phyloP scores from a whole-genome alignment of 176 grass and related monocot species.

The Themeda triandra region DNA sequence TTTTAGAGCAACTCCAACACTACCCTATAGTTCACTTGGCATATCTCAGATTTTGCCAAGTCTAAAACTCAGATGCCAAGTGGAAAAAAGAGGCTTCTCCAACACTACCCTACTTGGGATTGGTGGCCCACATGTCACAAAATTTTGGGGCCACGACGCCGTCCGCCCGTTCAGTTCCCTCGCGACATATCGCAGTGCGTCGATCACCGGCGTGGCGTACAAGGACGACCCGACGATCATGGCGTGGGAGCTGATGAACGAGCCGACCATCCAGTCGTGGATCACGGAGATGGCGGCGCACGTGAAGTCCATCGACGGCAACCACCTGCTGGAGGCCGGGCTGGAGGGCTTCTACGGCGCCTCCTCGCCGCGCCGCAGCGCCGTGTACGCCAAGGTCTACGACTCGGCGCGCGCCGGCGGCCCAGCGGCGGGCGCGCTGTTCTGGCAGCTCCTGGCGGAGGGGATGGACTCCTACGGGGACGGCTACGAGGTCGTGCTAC shows the following conservation, averaged over 20 bases:
- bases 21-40: no score
- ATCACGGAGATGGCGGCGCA: constrained; percentile 89
- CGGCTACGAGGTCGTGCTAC: constrained; percentile 82
- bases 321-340: constrained; percentile 88
- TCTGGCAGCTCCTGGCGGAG: constrained; percentile 79
- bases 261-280: constrained; percentile 82
- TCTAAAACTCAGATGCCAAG: no score
- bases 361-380: constrained; percentile 14
- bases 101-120: no score
- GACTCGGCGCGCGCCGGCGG: constrained; percentile 58
- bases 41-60: no score
- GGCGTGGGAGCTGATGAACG: constrained; percentile 99
- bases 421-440: constrained; percentile 54
- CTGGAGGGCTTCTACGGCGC: constrained; percentile 94
- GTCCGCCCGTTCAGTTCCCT: no score
- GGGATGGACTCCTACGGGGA: constrained; percentile 91
- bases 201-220: constrained; percentile 76
- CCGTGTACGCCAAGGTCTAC: constrained; percentile 74
- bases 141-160: no score
- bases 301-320: constrained; percentile 80
- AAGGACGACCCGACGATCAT: constrained; percentile 88
- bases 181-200: no score
- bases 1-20: no score
- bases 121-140: no score
- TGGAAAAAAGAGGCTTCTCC: no score